These are phyloP conservation scores for Metarhizium humberi DNA, from an alignment of 2,329 filamentous ascomycete genomes.

Conservation along the genomic window DNA sequence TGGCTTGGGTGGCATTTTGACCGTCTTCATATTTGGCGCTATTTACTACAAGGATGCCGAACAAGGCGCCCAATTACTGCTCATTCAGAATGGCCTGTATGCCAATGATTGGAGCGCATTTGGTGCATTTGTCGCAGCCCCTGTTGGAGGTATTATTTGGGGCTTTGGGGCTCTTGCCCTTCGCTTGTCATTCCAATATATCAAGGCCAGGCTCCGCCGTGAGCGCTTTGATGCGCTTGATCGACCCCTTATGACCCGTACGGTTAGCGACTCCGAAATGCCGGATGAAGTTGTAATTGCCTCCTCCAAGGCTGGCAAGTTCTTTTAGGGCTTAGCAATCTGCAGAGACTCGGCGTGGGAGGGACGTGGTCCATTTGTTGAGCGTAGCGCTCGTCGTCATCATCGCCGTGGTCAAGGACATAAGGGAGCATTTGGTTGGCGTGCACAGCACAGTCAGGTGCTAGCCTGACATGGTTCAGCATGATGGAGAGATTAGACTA, in stretches of 20 bases:
- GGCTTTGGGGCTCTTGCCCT: constrained; percentile 52
- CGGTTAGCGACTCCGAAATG: constrained; percentile 8
- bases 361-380: too few species aligned
- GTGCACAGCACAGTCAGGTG: neutral
- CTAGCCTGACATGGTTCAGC: neutral
- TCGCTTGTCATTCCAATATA: constrained; percentile 50
- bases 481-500: neutral
- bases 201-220: constrained; percentile 47
- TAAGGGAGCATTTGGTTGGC: neutral
- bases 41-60: constrained; percentile 64
- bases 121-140: constrained; percentile 73
- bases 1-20: constrained; percentile 66
- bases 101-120: constrained; percentile 73
- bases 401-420: neutral
- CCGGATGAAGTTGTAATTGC: constrained; percentile 19
- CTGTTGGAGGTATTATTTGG: constrained; percentile 66
- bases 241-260: constrained; percentile 27
- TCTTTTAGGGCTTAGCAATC: constrained; percentile 31
- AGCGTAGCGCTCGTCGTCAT: neutral
- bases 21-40: constrained; percentile 72
- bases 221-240: constrained; percentile 60
- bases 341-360: neutral
- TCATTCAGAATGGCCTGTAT: constrained; percentile 67
- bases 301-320: constrained; percentile 38
- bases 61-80: constrained; percentile 56